Percentiles rank a stretch among this genome's conserved stretches.
These are phyloP conservation scores for Linaria vulgaris DNA, from an alignment of 257 asterid genomes.

Conservation along the genomic window DNA sequence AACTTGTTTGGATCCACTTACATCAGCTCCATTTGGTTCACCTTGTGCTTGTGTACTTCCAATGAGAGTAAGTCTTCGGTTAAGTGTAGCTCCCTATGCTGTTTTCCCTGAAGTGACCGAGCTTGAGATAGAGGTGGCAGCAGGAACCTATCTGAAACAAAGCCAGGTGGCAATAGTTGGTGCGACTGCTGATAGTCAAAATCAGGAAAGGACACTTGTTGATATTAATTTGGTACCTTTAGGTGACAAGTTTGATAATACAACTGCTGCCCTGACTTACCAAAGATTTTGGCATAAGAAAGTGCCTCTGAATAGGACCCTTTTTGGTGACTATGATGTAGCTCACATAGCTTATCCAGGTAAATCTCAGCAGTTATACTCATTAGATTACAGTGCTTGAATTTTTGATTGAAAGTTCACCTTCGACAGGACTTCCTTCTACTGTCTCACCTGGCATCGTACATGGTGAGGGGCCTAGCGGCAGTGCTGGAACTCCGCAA, in stretches of 20 bases:
- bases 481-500: conserved; percentile 68
- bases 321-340: conserved; percentile 86
- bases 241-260: conserved; percentile 90
- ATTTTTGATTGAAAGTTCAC: conserved; percentile 2
- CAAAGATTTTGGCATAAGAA: conserved; percentile 80
- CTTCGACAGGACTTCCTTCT: conserved; percentile 74
- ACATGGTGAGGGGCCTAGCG: conserved; percentile 70
- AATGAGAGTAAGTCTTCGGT: conserved; percentile 87
- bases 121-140: conserved; percentile 89
- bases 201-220: conserved; percentile 76
- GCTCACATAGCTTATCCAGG: conserved; percentile 75
- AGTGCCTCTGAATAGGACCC: conserved; percentile 78
- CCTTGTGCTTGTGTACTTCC: conserved; percentile 95
- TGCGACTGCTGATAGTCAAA: conserved; percentile 79
- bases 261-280: conserved; percentile 83
- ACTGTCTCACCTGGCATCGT: conserved; percentile 60
- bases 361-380: conserved; percentile 27
- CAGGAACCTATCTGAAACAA: conserved; percentile 82
- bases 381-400: conserved; percentile 15
- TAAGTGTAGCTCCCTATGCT: conserved; percentile 72
- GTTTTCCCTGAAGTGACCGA: conserved; percentile 78
- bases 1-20: conserved; percentile 78
- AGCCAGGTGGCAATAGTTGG: conserved; percentile 86
- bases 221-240: conserved; percentile 87
- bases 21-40: conserved; percentile 78